Evolutionary conservation across 768 basidiomycete species (phyloP), one percentile per base, ranked within the genome.

Genomic region (Leccinellum rugosiceps): DNA sequence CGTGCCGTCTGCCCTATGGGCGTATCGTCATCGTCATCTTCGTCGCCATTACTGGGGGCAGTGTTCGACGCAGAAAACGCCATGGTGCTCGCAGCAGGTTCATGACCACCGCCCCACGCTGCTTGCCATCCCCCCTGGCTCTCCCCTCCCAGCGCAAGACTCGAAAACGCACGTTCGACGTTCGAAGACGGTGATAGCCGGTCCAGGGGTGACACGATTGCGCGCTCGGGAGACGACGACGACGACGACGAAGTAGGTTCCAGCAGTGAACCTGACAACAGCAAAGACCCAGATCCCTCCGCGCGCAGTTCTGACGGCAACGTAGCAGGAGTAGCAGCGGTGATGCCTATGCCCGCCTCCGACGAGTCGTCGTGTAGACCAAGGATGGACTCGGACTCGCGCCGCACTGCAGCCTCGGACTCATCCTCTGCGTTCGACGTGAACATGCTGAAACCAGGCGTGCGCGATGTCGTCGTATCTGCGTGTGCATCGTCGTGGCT

Each of bases 21-120:
- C 56, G 80, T 86, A 66, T 87, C 86, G 57, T 87, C 85, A 60
- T 87, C 85, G 55, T 87, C 85, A 59, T 87, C 85, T 4, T 86
- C 83, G 6, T 86, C 83, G 41, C 84, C 81, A 14, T 68, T 58
- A 63, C 62, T 21, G 34, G 68, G 60, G 38, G 65, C 57, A 28
- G 66, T 47, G 17, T 55, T 21, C 32, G 73, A 64, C 43, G 68
- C 57, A 38, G 73, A 62, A 43, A 58, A 50, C 15, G 58, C 52
- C n/a, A 69, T 45, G 21, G 64, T 41, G 5, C 59, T 56, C 15
- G 65, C 35, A 50, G 31, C 46, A 11, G 53, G 31, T 23, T 77
- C 75, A 30, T 74, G 71, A 55, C 71, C 71, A 55, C 71, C 71
- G 66, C 53, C 71, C 76, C 78, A 75, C 25, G 79, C 76, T 23